Conservation (phyloP, 441 rosid species). For the Pelargonium hybrid region DNA sequence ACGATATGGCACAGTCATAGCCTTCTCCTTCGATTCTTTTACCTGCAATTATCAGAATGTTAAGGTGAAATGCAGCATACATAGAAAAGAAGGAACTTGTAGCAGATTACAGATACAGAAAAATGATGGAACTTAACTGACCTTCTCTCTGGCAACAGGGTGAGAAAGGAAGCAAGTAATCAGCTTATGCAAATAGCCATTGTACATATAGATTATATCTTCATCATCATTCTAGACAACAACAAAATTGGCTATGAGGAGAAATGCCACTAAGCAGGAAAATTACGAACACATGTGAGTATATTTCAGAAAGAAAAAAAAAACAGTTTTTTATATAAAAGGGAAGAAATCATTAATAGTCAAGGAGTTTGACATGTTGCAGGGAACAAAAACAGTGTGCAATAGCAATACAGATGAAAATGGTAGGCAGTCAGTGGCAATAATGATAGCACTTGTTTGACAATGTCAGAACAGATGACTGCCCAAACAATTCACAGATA, state of each 20-base stretch:
- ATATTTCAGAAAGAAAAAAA: not conserved
- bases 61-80: constrained; percentile 15
- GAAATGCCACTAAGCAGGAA: constrained; percentile 11
- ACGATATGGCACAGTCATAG: constrained; percentile 62
- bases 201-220: constrained; percentile 83
- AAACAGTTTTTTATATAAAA: not conserved
- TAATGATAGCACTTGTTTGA: not conserved
- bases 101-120: not conserved
- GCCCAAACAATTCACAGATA: not conserved
- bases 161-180: constrained; percentile 84
- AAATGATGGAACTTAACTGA: constrained; percentile 25
- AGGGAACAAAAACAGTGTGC: not conserved
- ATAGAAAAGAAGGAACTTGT: not conserved
- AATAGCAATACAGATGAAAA: not conserved
- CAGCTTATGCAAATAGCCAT: constrained; percentile 90
- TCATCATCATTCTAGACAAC: constrained; percentile 81
- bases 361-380: not conserved
- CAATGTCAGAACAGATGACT: not conserved
- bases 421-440: not conserved
- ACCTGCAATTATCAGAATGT: constrained; percentile 39
- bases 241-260: constrained; percentile 14
- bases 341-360: not conserved
- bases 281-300: not conserved
- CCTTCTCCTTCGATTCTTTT: constrained; percentile 86
- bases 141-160: constrained; percentile 89